phyloP scores from a whole-genome alignment of 768 basidiomycete species.

The Trametes cinnabarina region DNA sequence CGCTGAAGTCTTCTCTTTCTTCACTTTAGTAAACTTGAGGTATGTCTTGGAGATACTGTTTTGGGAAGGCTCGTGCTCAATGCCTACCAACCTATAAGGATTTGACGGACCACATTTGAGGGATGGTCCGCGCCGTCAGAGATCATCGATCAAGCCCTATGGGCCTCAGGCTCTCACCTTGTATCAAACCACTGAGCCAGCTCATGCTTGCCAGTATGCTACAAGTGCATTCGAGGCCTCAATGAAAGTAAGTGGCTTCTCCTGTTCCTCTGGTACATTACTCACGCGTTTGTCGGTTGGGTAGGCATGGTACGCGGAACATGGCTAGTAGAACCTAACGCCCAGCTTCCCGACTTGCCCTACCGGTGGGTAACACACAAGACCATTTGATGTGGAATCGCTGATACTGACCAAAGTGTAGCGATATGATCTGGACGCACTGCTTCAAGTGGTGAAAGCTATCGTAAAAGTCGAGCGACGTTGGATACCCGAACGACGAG shows the following conservation, averaged over 20 bases:
- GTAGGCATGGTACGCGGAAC: too few species aligned
- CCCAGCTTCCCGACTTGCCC: conserved; percentile 66
- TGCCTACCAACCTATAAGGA: too few species aligned
- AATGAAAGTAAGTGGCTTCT: conserved; percentile 67
- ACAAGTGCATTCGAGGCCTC: conserved; percentile 59
- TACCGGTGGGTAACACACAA: too few species aligned
- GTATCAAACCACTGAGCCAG: conserved; percentile 48
- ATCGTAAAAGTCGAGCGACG: conserved; percentile 67
- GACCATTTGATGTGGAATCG: too few species aligned
- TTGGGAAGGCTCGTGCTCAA: too few species aligned
- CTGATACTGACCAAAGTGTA: too few species aligned
- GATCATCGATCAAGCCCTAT: conserved; percentile 72
- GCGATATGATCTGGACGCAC: conserved; percentile 44
- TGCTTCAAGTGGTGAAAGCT: conserved; percentile 55
- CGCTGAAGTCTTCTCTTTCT: too few species aligned
- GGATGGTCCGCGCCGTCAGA: conserved; percentile 74
- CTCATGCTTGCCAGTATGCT: conserved; percentile 62
- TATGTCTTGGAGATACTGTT: too few species aligned
- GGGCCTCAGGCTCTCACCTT: conserved; percentile 52
- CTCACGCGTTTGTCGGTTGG: too few species aligned
- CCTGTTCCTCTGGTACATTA: too few species aligned
- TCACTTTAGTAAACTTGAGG: too few species aligned
- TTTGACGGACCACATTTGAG: conserved; percentile 77
- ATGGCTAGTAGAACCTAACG: conserved; percentile 68
- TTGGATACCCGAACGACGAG: conserved; percentile 77